phyloP scores from a whole-genome alignment of 2,329 filamentous ascomycete species.

The Setomelanomma holmii region DNA sequence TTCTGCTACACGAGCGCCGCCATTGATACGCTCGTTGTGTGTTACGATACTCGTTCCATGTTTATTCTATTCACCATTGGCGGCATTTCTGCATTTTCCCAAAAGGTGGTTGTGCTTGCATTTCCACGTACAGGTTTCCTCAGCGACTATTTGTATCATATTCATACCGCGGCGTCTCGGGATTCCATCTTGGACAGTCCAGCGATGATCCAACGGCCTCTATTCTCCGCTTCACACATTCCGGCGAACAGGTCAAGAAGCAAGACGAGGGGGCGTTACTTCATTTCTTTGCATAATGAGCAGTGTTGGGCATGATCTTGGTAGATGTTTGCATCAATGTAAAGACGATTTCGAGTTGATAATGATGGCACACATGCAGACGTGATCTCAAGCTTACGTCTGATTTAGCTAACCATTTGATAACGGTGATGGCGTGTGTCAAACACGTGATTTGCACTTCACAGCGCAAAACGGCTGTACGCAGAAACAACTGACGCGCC shows the following conservation, averaged over 20 bases:
- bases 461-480: conserved; percentile 1
- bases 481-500: conserved; percentile 1
- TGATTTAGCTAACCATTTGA: no score
- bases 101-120: conserved; percentile 41
- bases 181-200: conserved; percentile 12
- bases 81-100: conserved; percentile 27
- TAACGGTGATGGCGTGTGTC: not conserved
- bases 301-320: conserved; percentile 21
- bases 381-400: not conserved
- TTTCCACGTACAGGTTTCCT: conserved; percentile 15
- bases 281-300: conserved; percentile 40
- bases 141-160: conserved; percentile 38
- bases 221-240: conserved; percentile 13
- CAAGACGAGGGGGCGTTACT: conserved; percentile 31
- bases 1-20: conserved; percentile 27
- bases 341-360: conserved; percentile 11
- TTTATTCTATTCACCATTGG: conserved; percentile 19
- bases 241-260: conserved; percentile 8
- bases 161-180: conserved; percentile 29
- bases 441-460: conserved; percentile 7
- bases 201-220: conserved; percentile 23
- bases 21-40: conserved; percentile 39
- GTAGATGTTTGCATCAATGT: conserved; percentile 34
- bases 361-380: not conserved
- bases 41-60: conserved; percentile 2